Evolutionary conservation across 1,284 basidiomycete species (phyloP), one percentile per base, ranked within the genome.

Genomic region (Trichosporon inkin): DNA sequence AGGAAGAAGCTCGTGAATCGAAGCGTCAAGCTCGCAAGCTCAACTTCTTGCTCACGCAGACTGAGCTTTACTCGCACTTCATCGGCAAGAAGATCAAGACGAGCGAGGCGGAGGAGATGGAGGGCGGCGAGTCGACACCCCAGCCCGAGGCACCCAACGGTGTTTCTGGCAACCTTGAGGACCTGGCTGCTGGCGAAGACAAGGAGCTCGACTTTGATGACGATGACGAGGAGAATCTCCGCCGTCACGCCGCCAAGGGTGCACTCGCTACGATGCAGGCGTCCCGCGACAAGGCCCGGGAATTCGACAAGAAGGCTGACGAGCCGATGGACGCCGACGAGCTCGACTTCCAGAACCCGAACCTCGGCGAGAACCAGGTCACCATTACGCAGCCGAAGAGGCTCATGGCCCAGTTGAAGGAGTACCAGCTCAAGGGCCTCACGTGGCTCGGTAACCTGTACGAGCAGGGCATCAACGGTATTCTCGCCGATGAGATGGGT

Each of bases 391-490:
- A 99, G 75, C 96, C 96, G 19, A 89, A 87, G 79, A 96, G 99
- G 89, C 83, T 99, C 64, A 94, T 92, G 84, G 92, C 93, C 14
- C 90, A 93, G 68, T 81, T 99, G 59, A 99, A 99, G 79, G 96
- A 99, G 78, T 99, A 99, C 76, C 96, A 99, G 78, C 80, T 99
- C 66, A 99, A 99, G 76, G 96, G 96, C 68, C 82, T 99, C 53
- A 99, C 97, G 65, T 99, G 96, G 96, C 83, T 99, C 20, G 96
- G 89, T 34, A 98, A 95, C 22, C 80, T 99, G 44, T 99, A 99
- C 76, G 96, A 99, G 78, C 95, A 99, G 77, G 96, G 96, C 56
- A 99, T 99, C 82, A 98, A 98, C 73, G 93, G 93, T 63, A 98
- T 98, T 69, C 83, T 98, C 14, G 93, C 93, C 3, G 96, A 99